These are phyloP conservation scores for Knufia fluminis DNA, from an alignment of 2,329 filamentous ascomycete species.

Conservation along the genomic window DNA sequence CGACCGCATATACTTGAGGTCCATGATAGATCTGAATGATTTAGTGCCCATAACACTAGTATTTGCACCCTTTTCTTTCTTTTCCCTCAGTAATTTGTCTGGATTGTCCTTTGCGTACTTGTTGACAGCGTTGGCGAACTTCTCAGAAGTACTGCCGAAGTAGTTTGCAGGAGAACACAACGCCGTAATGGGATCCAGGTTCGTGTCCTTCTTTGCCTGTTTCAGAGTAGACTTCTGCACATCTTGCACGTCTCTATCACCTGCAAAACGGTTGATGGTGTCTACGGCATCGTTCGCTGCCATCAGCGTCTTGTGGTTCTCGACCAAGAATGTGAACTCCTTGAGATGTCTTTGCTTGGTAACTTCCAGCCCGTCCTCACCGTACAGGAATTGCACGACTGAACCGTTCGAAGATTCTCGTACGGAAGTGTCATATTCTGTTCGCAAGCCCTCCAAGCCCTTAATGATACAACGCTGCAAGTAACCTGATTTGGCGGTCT, in stretches of 20 bases:
- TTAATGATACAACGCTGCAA: conserved; percentile 96
- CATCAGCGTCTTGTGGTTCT: conserved; percentile 74
- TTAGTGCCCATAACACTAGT: conserved; percentile 49
- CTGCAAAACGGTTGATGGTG: conserved; percentile 10
- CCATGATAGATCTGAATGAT: conserved; percentile 72
- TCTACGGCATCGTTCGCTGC: conserved; percentile 63
- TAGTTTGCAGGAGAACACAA: conserved; percentile 66
- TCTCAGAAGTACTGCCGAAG: conserved; percentile 81
- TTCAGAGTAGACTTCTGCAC: conserved; percentile 56
- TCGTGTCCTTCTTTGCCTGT: conserved; percentile 39
- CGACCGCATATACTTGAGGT: conserved; percentile 86
- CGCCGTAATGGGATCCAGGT: conserved; percentile 66
- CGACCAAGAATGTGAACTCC: conserved; percentile 81
- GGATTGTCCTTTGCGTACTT: conserved; percentile 71
- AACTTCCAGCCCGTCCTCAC: conserved; percentile 89
- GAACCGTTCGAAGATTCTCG: conserved; percentile 80
- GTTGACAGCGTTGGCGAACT: conserved; percentile 63
- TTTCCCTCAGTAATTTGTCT: conserved; percentile 50
- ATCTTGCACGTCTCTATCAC: conserved; percentile 11
- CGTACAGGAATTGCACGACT: conserved; percentile 90
- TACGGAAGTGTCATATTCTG: conserved; percentile 89
- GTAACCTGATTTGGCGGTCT: conserved; percentile 94
- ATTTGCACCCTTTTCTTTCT: conserved; percentile 51
- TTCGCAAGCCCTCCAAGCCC: conserved; percentile 89
- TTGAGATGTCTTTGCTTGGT: conserved; percentile 86